A percentile compares a stretch with the other conserved stretches of the same genome.
phyloP scores from a whole-genome alignment of 352 stramenopile genomes.

The Phytopythium vexans region DNA sequence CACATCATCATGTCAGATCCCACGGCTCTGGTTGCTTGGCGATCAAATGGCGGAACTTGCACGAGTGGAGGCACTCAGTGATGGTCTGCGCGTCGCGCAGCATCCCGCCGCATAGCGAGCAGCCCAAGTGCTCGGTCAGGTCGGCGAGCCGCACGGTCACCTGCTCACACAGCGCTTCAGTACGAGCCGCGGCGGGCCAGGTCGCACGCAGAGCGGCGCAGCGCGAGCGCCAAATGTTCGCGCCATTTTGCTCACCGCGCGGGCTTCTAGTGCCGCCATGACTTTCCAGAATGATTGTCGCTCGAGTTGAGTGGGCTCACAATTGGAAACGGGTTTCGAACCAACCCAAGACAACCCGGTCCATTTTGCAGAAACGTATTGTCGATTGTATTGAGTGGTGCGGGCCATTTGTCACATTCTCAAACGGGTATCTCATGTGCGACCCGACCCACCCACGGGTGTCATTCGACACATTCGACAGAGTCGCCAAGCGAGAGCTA shows the following conservation, averaged over 20 bases:
- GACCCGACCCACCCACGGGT: too few species aligned
- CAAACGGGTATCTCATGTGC: too few species aligned
- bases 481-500: not conserved
- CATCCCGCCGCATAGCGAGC: constrained; percentile 60
- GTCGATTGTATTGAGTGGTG: too few species aligned
- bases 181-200: not conserved
- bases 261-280: constrained; percentile 21
- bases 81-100: constrained; percentile 79
- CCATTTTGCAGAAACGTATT: too few species aligned
- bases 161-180: constrained; percentile 14
- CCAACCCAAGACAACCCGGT: not conserved
- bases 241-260: constrained; percentile 14
- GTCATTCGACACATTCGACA: not conserved
- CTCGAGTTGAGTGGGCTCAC: not conserved
- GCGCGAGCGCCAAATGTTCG: not conserved
- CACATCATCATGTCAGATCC: not conserved
- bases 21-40: not conserved
- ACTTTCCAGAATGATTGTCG: constrained; percentile 12
- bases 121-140: constrained; percentile 66
- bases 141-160: constrained; percentile 45
- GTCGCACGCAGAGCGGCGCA: not conserved
- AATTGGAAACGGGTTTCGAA: not conserved
- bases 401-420: too few species aligned
- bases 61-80: constrained; percentile 79
- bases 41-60: constrained; percentile 20